Evolutionary conservation across 2,329 filamentous ascomycete species (phyloP).

Genomic region (Aspergillus flavus): DNA sequence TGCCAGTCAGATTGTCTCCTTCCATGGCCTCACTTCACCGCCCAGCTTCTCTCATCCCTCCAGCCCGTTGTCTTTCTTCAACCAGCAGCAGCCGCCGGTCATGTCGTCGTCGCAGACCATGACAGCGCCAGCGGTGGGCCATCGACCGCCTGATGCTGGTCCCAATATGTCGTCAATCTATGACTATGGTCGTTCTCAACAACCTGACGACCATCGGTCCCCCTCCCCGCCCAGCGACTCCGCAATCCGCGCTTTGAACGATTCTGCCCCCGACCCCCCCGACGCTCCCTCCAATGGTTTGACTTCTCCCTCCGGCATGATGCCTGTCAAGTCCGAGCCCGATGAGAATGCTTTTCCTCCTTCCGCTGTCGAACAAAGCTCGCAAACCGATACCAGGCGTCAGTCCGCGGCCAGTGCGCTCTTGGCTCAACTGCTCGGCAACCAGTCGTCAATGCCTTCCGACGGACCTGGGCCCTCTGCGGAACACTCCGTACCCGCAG

Average conservation of each 20-base stretch:
- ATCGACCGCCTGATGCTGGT: constrained; percentile 47
- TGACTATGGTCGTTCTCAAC: constrained; percentile 39
- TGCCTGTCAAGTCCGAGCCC: constrained; percentile 35
- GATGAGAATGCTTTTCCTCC: constrained; percentile 26
- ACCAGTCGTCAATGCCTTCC: constrained; percentile 30
- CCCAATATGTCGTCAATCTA: constrained; percentile 44
- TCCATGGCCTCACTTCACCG: constrained; percentile 25
- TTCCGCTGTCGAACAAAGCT: constrained; percentile 24
- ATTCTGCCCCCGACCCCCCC: constrained; percentile 34
- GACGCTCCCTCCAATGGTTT: constrained; percentile 31
- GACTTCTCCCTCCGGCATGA: constrained; percentile 28
- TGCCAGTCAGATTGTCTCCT: constrained; percentile 17
- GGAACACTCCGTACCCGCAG: constrained; percentile 12
- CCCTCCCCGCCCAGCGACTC: constrained; percentile 39
- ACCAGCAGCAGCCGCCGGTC: constrained; percentile 36
- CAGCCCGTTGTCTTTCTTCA: constrained; percentile 18
- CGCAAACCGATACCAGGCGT: constrained; percentile 37
- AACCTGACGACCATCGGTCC: constrained; percentile 20
- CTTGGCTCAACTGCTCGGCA: constrained; percentile 45
- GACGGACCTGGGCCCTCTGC: constrained; percentile 15
- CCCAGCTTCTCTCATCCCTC: constrained; percentile 17
- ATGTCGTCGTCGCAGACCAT: constrained; percentile 52
- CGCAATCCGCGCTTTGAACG: constrained; percentile 42
- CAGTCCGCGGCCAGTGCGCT: constrained; percentile 46
- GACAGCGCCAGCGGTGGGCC: constrained; percentile 50